phyloP scores from a whole-genome alignment of 2,329 filamentous ascomycete genomes.

The Trichophyton simii region DNA sequence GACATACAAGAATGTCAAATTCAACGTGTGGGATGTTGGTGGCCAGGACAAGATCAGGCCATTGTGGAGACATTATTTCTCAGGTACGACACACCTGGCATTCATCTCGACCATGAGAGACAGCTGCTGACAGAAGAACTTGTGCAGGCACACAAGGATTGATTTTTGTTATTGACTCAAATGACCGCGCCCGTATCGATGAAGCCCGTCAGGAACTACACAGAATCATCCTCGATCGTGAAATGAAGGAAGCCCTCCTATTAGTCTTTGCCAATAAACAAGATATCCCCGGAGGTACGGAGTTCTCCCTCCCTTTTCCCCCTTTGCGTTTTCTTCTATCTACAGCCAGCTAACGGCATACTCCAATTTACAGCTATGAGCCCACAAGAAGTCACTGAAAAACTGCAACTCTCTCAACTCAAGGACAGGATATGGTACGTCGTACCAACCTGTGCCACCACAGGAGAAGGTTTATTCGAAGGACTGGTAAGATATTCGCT shows the following conservation, averaged over 20 bases:
- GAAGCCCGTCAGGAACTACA: slow-evolving; percentile 89
- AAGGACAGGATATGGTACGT: slow-evolving; percentile 81
- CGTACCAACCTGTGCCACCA: slow-evolving; percentile 69
- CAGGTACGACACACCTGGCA: slow-evolving; percentile 40
- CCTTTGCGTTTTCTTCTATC: not conserved
- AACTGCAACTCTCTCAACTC: slow-evolving; percentile 60
- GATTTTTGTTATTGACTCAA: slow-evolving; percentile 97
- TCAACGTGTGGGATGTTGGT: slow-evolving; percentile 98
- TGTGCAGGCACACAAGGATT: slow-evolving; percentile 75
- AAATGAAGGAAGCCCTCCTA: slow-evolving; percentile 91
- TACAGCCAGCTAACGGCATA: not conserved
- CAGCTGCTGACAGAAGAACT: not conserved
- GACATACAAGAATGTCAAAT: slow-evolving; percentile 98
- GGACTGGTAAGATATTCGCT: slow-evolving; percentile 46
- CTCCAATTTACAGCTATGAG: slow-evolving; percentile 50
- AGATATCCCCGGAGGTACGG: slow-evolving; percentile 68
- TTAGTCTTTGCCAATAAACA: slow-evolving; percentile 99
- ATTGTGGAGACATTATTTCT: slow-evolving; percentile 95
- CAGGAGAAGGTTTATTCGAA: slow-evolving; percentile 68
- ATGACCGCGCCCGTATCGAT: slow-evolving; percentile 79
- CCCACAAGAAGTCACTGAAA: slow-evolving; percentile 66
- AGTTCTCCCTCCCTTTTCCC: not conserved
- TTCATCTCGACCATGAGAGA: slow-evolving; percentile 6
- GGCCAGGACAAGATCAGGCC: slow-evolving; percentile 98
- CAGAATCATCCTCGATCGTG: slow-evolving; percentile 93